Percentiles rank a stretch among this genome's conserved stretches.
Evolutionary conservation across 768 basidiomycete genomes (phyloP).

Genomic region (Sistotremastrum niveocremeum): DNA sequence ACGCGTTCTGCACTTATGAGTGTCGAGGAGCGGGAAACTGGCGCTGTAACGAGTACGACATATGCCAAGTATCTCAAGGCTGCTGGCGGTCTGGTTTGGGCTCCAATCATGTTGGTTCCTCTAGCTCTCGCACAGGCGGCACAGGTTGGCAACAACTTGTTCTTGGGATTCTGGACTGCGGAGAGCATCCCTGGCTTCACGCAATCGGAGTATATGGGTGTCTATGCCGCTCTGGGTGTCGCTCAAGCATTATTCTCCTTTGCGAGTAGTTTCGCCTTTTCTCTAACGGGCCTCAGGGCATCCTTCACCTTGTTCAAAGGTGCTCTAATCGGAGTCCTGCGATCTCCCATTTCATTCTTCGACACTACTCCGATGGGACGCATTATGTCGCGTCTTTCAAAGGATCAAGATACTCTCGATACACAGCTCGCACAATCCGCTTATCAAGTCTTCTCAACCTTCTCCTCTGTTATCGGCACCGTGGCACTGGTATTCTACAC

Average conservation of each 20-base stretch:
- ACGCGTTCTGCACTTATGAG: slow-evolving; percentile 29
- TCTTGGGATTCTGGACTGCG: slow-evolving; percentile 64
- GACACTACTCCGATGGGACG: slow-evolving; percentile 60
- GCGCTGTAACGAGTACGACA: slow-evolving; percentile 20
- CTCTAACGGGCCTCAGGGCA: slow-evolving; percentile 13
- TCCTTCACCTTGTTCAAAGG: slow-evolving; percentile 35
- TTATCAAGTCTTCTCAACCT: slow-evolving; percentile 26
- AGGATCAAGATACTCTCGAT: slow-evolving; percentile 50
- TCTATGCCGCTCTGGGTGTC: slow-evolving; percentile 32
- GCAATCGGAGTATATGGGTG: slow-evolving; percentile 56
- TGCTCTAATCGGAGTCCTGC: slow-evolving; percentile 42
- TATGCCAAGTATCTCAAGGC: slow-evolving; percentile 23
- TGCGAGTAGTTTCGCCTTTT: slow-evolving; percentile 30
- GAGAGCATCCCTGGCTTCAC: slow-evolving; percentile 37
- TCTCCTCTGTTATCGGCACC: slow-evolving; percentile 36
- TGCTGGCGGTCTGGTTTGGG: slow-evolving; percentile 23
- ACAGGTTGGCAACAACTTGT: slow-evolving; percentile 48
- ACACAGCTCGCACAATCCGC: slow-evolving; percentile 19
- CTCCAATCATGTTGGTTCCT: slow-evolving; percentile 29
- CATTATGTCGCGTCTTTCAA: slow-evolving; percentile 43
- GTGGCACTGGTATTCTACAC: slow-evolving; percentile 50
- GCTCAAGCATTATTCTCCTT: slow-evolving; percentile 40
- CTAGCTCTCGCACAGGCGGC: slow-evolving; percentile 35
- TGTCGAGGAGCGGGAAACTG: slow-evolving; percentile 28
- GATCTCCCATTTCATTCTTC: slow-evolving; percentile 53